Percentiles rank a stretch among this genome's conserved stretches.
phyloP scores from a whole-genome alignment of 768 basidiomycete species.

The Lactarius tabidus region DNA sequence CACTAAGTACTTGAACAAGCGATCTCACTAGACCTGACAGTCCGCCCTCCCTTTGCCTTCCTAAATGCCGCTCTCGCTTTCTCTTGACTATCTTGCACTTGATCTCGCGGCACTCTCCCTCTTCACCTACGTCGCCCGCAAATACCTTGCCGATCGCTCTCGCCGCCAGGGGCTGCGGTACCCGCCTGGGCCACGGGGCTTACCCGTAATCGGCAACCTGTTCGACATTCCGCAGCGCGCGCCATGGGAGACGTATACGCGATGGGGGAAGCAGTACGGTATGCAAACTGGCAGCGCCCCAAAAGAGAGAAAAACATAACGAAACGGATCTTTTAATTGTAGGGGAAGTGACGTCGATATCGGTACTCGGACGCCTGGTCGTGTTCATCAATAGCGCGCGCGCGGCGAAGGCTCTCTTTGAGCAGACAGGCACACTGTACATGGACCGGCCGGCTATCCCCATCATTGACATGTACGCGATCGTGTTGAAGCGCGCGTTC shows the following conservation, averaged over 20 bases:
- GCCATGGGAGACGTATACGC: constrained; percentile 12
- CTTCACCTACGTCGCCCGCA: background rate
- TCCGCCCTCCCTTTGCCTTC: background rate
- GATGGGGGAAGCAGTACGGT: constrained; percentile 13
- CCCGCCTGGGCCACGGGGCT: constrained; percentile 7
- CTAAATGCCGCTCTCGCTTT: background rate
- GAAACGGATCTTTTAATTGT: background rate
- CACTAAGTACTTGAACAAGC: background rate
- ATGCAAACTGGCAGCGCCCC: background rate
- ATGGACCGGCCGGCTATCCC: constrained; percentile 11
- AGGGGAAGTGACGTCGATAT: constrained; percentile 19
- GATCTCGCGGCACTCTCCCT: background rate
- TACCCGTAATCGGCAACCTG: constrained; percentile 12
- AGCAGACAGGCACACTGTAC: constrained; percentile 5
- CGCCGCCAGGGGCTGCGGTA: background rate
- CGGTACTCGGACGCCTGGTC: constrained; percentile 12
- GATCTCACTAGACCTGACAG: background rate
- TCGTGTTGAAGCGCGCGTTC: background rate
- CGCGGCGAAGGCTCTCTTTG: constrained; percentile 12
- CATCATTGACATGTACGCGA: constrained; percentile 13
- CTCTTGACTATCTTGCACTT: background rate
- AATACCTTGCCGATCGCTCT: background rate
- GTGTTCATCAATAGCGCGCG: constrained; percentile 17
- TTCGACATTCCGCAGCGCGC: constrained; percentile 7
- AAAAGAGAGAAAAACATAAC: background rate